Percentiles rank a stretch among this genome's conserved stretches.
Evolutionary conservation across 1,139 yeast species (phyloP).

Genomic region (Protomyces arabidopsidicola): DNA sequence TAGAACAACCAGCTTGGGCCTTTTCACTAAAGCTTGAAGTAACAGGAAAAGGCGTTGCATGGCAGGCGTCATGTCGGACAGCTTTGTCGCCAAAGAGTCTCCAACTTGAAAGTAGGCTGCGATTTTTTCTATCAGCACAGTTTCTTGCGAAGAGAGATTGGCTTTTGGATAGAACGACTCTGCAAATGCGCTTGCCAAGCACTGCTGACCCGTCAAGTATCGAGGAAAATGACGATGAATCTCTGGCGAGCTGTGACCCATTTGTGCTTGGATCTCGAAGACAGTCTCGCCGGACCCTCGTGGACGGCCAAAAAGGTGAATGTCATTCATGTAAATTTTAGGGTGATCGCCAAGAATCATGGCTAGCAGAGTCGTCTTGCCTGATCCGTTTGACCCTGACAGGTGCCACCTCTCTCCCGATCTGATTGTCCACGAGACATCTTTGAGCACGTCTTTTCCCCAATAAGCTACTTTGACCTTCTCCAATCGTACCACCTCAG

Average conservation of each 20-base stretch:
- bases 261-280: constrained; percentile 69
- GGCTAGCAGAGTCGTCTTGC: constrained; percentile 82
- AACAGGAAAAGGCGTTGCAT: constrained; percentile 76
- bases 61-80: constrained; percentile 58
- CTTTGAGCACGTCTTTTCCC: constrained; percentile 54
- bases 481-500: constrained; percentile 53
- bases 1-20: constrained; percentile 70
- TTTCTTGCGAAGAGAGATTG: constrained; percentile 37
- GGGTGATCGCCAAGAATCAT: constrained; percentile 93
- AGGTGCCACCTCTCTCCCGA: constrained; percentile 83
- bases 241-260: constrained; percentile 90
- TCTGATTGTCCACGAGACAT: constrained; percentile 62
- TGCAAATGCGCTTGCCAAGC: constrained; percentile 52
- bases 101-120: constrained; percentile 36
- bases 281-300: constrained; percentile 73
- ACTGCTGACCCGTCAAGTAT: constrained; percentile 41
- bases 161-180: constrained; percentile 14
- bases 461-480: constrained; percentile 64
- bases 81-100: constrained; percentile 39
- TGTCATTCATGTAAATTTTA: constrained; percentile 79
- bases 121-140: constrained; percentile 31
- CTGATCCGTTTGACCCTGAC: constrained; percentile 85
- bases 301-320: constrained; percentile 60
- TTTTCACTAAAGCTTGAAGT: constrained; percentile 66
- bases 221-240: constrained; percentile 76